Conservation (phyloP, 139 green algal genomes). For the Chlorella sp. region DNA sequence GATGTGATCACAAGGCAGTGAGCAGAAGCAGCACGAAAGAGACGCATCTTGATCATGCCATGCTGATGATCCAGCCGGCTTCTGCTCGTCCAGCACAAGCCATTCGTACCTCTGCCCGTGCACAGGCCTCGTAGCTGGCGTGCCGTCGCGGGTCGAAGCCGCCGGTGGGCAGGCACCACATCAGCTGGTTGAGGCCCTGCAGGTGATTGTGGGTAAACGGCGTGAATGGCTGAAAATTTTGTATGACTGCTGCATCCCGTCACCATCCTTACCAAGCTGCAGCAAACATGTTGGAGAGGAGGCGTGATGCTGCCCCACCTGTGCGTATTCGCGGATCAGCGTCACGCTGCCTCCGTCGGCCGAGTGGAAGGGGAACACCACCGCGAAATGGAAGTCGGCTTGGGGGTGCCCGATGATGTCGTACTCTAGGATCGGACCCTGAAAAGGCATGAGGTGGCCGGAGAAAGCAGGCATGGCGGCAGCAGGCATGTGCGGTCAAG, state of each 20-base stretch:
- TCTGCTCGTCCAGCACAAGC: too few species aligned
- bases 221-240: too few species aligned
- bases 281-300: too few species aligned
- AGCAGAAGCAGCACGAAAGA: too few species aligned
- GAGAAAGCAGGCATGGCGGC: too few species aligned
- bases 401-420: constrained; percentile 84
- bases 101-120: constrained; percentile 49
- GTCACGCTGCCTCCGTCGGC: constrained; percentile 59
- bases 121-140: constrained; percentile 57
- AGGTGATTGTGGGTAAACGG: neutral
- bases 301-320: neutral
- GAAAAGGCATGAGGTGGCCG: too few species aligned
- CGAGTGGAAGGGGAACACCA: constrained; percentile 80
- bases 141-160: constrained; percentile 76
- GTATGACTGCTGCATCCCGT: too few species aligned
- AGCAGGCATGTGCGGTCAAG: too few species aligned
- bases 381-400: constrained; percentile 72
- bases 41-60: too few species aligned
- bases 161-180: constrained; percentile 81
- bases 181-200: constrained; percentile 72
- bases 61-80: too few species aligned
- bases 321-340: constrained; percentile 75
- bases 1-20: too few species aligned
- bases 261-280: too few species aligned
- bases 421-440: constrained; percentile 66